Base-by-base conservation (phyloP, 768 basidiomycete genomes). In the Termitomyces sp. region DNA sequence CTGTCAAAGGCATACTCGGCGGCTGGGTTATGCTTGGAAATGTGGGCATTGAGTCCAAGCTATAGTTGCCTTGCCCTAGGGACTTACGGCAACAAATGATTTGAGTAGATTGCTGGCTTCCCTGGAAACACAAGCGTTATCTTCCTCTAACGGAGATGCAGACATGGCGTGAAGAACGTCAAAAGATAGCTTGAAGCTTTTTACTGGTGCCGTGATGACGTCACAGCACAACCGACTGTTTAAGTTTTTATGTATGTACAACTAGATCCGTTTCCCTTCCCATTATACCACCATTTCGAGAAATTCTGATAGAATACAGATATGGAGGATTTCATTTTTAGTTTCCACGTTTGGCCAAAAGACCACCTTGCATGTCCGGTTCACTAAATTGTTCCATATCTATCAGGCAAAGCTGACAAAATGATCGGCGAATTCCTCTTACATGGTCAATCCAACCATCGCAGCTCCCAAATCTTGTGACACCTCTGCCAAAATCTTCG, bases 361-460 rank as follows among this genome's bases (percentile, higher is more conserved):
- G 79, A 9, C 90, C 91, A 18, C 91, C 91, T 65, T 86, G 81
- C 52, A 92, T 67, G 55, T 85, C 76, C n/a, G 72, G 66, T 60
- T 86, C 81, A 63, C 90, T 92, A 62, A 30, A 59, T 49, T 52
- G 35, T 47, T 47, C 24, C 56, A 48, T 55, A 53, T 54, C 16
- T 3, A 41, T 26, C 28, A 57, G 32, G 24, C 28, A 36, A 46
- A 45, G 38, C 60, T 33, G n/a, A 44, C 32, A 52, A 20, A 43
- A 16, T 24, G 30, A 32, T 45, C 52, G 48, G 6, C 6, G n/a
- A 16, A 9, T 43, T 24, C n/a, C n/a, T 74, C 88, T 69, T 66
- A 92, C 91, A 94, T 94, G 9, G 86, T 88, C 59, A 95, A 76
- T 43, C 94, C 94, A 52, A 94, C 92, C 94, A 98, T 98, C n/a